Base-by-base conservation (phyloP, 805 yeast species). In the Candida mattraensis region DNA sequence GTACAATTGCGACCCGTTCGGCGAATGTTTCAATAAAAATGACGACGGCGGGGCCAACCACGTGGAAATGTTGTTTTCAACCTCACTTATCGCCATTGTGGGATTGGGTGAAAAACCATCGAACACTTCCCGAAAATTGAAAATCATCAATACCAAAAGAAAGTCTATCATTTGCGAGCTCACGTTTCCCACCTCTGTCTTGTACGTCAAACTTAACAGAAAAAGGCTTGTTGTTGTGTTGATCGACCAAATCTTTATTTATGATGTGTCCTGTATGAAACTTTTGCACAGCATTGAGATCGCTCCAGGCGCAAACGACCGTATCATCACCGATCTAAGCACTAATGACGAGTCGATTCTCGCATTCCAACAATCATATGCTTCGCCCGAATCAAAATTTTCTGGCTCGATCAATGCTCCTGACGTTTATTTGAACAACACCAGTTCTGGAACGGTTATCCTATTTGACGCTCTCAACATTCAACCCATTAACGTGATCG, bases 211-310 rank as follows among this genome's bases (percentile, higher is more conserved):
- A 48, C 72, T 91, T 63, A 93, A 91, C 60, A 72, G 97, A 27
- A 83, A 84, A 49, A 66, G 97, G 28, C 69, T 91, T 46, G 72
- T 87, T 20, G 93, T 89, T 12, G 77, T 85, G 5, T 66, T 91
- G 35, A 69, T 77, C 32, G 91, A 87, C 42, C 95, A 89, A 60
- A 77, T 93, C 7, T 85, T 80, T 56, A 76, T 91, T 30, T 93
- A 91, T 64, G 97, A 91, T 59, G 82, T 91, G 43, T 78, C 93
- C 39, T 86, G 94, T 58, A 88, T 91, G 81, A 80, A 85, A 52
- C 72, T 89, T 17, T 58, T 91, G 26, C 84, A 80, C 51, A 80
- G 83, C 1, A 72, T 83, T 22, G 87, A 83, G 30, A 73, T 79
- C 1, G 53, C 66, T 17, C 37, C 12, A 64, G 72, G 43, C 35